Evolutionary conservation across 768 basidiomycete species (phyloP).

Genomic region (Clavulina sp.): DNA sequence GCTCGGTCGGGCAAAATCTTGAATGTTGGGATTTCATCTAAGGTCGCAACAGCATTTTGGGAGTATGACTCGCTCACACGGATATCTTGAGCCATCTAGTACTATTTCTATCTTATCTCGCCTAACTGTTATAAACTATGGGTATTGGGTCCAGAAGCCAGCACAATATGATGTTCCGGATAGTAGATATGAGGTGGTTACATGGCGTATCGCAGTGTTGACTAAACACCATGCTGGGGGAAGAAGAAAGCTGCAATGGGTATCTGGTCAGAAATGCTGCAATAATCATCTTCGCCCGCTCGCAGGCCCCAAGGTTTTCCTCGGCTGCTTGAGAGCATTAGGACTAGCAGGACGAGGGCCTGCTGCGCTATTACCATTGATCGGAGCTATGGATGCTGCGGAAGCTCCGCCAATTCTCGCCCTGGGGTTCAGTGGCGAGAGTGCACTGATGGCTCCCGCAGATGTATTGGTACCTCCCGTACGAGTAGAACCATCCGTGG

Average conservation of each 20-base stretch:
- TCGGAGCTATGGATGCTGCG: background rate
- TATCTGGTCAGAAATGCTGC: too few relatives aligned
- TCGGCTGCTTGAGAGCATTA: background rate
- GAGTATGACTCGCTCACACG: background rate
- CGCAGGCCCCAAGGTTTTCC: background rate
- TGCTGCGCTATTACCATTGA: background rate
- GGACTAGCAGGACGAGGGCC: background rate
- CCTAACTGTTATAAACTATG: background rate
- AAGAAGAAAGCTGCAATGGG: too few relatives aligned
- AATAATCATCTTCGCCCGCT: background rate
- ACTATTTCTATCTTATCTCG: background rate
- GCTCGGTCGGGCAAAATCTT: background rate
- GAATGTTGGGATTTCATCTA: background rate
- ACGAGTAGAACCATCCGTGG: background rate
- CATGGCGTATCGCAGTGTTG: too few relatives aligned
- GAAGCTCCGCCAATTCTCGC: constrained; percentile 19
- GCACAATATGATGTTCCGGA: too few relatives aligned
- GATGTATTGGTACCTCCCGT: constrained; percentile 7
- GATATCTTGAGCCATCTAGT: background rate
- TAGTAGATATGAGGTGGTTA: too few relatives aligned
- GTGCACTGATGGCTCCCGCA: constrained; percentile 13
- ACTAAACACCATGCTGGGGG: too few relatives aligned
- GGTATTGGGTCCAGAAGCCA: too few relatives aligned
- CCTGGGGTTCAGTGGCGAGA: constrained; percentile 62
- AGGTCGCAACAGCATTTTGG: background rate